Base-by-base conservation (phyloP, 768 basidiomycete species). In the Suillus paluster region DNA sequence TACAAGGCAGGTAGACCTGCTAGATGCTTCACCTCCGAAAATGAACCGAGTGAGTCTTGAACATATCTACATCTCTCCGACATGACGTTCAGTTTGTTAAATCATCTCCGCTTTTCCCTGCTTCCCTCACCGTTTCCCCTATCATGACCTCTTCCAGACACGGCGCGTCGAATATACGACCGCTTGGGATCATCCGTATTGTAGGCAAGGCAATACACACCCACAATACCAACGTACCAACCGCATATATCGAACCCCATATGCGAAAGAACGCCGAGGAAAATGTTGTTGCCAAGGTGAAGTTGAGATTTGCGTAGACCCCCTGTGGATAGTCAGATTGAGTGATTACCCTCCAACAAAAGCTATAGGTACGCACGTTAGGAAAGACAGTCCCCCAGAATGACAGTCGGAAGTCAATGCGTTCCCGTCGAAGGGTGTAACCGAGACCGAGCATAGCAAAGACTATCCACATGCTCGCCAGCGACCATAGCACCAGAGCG, bases 331-430 rank as follows among this genome's bases (percentile, higher is more conserved):
- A 11, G 65, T 38, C 21, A 48, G 4, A 30, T 39, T 25, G 36
- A 36, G 33, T 44, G 4, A 30, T 30, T 30, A 30, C 3, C 30
- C 1, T 0, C 49, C 27, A 45, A 42, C 53, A 36, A 7, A 34
- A 21, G 17, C 10, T 7, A 5, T 12, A 56, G 41, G 49, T 38
- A 73, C 84, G 42, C 64, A 85, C 90, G 64, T 89, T 90, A 5
- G 90, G 89, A 69, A 91, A 91, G 64, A 90, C 84, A 44, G 88
- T 71, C 9, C 86, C 86, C 90, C 90, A 91, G 66, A 84, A 87
- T 1, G 83, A 76, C 19, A 88, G 70, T 59, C 77, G 78, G 72
- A 90, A 91, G 8, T 80, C 75, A 23, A 89, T 73, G 1, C 68
- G 74, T 0, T 71, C 70, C 48, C 75, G 77, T 17, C 81, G 76